Conservation (phyloP, 1,284 basidiomycete species). For the Blastosporella zonata region DNA sequence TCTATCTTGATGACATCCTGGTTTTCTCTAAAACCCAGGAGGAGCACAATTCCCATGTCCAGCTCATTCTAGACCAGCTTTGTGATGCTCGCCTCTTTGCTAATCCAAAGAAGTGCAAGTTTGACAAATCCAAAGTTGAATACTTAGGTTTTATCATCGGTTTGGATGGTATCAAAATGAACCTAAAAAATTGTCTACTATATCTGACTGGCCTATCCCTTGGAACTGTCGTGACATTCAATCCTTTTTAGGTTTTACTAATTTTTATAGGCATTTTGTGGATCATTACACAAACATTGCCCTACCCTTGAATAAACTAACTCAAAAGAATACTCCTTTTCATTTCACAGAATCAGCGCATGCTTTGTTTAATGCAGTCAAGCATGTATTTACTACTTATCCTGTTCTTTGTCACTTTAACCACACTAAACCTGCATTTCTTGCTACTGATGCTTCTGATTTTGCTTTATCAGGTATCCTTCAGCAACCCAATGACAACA, state of each 20-base stretch:
- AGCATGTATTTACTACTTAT: no score
- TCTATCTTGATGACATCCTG: slow-evolving; percentile 23
- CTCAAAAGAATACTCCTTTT: slow-evolving; percentile 2
- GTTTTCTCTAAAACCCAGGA: slow-evolving; percentile 18
- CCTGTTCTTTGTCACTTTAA: no score
- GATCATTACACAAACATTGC: no score
- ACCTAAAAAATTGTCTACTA: slow-evolving; percentile 33
- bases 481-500: no score
- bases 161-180: slow-evolving; percentile 24
- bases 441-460: no score
- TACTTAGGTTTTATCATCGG: slow-evolving; percentile 42
- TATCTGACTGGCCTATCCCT: slow-evolving; percentile 38
- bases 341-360: no score
- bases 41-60: slow-evolving; percentile 27
- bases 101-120: slow-evolving; percentile 33
- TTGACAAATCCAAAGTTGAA: slow-evolving; percentile 27
- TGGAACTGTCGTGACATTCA: no score
- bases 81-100: slow-evolving; percentile 23
- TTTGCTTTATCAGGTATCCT: no score
- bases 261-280: no score
- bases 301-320: slow-evolving; percentile 23
- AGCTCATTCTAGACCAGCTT: slow-evolving; percentile 31
- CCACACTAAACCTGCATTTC: no score
- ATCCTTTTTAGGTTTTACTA: no score
- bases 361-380: no score